phyloP scores from a whole-genome alignment of 1,284 basidiomycete genomes.

The Somion occarium region DNA sequence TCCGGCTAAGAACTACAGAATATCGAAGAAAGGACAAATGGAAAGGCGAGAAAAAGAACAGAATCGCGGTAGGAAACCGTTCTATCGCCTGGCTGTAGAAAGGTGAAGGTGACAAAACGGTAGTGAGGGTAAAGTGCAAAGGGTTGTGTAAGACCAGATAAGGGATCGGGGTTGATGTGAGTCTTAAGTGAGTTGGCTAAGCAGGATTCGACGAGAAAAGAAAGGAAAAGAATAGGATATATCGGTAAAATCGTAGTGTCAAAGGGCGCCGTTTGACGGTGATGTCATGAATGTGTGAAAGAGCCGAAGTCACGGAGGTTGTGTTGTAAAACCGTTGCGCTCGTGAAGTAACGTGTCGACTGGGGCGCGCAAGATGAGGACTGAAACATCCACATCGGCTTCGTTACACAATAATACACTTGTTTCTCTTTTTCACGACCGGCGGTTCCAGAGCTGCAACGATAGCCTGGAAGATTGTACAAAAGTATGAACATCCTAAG shows the following conservation, averaged over 20 bases:
- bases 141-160: conserved; percentile 15
- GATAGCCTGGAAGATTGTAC: conserved; percentile 67
- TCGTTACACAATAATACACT: conserved; percentile 81
- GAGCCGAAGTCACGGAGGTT: neutral
- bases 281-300: conserved; percentile 9
- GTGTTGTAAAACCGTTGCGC: neutral
- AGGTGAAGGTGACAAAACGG: conserved; percentile 4
- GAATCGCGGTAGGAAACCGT: neutral
- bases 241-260: conserved; percentile 25
- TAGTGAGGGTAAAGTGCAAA: conserved; percentile 9
- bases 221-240: conserved; percentile 23
- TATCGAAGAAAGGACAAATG: conserved; percentile 10
- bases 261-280: neutral
- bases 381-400: conserved; percentile 2
- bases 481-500: neutral
- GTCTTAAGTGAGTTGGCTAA: conserved; percentile 16
- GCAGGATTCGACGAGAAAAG: conserved; percentile 9
- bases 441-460: conserved; percentile 98
- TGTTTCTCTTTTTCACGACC: conserved; percentile 78
- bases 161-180: conserved; percentile 20
- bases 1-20: conserved; percentile 18
- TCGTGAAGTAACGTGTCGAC: neutral
- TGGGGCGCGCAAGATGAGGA: conserved; percentile 6
- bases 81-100: conserved; percentile 6
- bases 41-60: conserved; percentile 7